Evolutionary conservation across 208 protist species (phyloP).

Genomic region (Acanthamoeba sp.): DNA sequence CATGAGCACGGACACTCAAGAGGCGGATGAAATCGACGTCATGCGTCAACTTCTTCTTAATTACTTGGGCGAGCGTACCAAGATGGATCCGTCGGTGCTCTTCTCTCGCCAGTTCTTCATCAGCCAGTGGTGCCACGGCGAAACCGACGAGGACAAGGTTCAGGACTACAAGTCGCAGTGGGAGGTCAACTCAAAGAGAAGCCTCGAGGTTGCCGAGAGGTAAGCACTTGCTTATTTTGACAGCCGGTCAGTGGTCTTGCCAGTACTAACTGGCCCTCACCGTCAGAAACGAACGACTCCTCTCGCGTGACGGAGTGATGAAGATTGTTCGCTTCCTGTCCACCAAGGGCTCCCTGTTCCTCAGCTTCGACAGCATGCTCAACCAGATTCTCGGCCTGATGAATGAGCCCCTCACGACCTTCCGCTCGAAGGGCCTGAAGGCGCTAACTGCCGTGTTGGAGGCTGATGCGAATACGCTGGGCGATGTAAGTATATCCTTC

Average conservation of each 20-base stretch:
- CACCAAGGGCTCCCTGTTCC: conserved; percentile 36
- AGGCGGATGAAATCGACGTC: conserved; percentile 33
- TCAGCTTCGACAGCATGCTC: conserved; percentile 70
- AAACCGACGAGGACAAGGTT: conserved; percentile 30
- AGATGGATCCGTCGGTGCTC: conserved; percentile 30
- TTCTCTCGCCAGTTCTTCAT: conserved; percentile 73
- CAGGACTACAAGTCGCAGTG: conserved; percentile 73
- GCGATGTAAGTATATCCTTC: conserved; percentile 28
- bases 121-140: conserved; percentile 61
- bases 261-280: no score
- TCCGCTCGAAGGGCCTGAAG: conserved; percentile 70
- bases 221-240: conserved; percentile 1
- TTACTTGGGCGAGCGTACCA: conserved; percentile 57
- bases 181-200: conserved; percentile 45
- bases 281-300: conserved; percentile 4
- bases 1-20: neutral
- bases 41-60: conserved; percentile 66
- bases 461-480: conserved; percentile 36
- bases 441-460: conserved; percentile 49
- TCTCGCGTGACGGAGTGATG: conserved; percentile 57
- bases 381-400: conserved; percentile 44
- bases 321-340: conserved; percentile 70
- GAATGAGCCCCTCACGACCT: conserved; percentile 66
- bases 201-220: conserved; percentile 26
- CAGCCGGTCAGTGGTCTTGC: no score